Evolutionary conservation across 345 rosid genomes (phyloP).

Genomic region (Arabis alpina): DNA sequence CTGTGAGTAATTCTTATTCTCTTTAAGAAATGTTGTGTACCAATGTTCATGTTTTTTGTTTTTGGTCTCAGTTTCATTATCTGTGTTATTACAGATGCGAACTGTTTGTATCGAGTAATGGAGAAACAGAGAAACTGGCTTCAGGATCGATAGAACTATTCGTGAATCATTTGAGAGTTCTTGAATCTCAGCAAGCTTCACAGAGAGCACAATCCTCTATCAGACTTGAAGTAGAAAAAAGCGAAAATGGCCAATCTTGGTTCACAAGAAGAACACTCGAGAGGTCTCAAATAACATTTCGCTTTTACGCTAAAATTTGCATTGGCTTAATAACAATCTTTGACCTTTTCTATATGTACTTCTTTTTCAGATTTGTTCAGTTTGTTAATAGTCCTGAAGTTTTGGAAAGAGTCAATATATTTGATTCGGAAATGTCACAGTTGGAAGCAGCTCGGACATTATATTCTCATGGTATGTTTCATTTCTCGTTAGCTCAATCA

Average conservation of each 20-base stretch:
- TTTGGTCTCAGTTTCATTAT: constrained; percentile 3
- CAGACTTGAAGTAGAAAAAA: constrained; percentile 63
- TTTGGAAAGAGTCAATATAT: constrained; percentile 73
- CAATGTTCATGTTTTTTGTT: background rate
- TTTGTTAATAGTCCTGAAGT: constrained; percentile 88
- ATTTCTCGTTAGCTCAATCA: background rate
- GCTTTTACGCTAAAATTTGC: background rate
- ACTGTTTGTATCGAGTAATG: constrained; percentile 69
- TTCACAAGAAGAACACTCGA: constrained; percentile 94
- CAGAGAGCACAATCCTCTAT: constrained; percentile 51
- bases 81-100: constrained; percentile 52
- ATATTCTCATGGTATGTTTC: constrained; percentile 69
- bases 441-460: constrained; percentile 86
- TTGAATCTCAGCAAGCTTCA: constrained; percentile 65
- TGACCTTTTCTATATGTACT: constrained; percentile 1
- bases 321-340: constrained; percentile 16
- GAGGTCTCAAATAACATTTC: constrained; percentile 53
- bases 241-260: constrained; percentile 57
- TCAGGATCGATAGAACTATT: constrained; percentile 83
- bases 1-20: constrained; percentile 51
- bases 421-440: constrained; percentile 90
- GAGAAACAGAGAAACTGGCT: constrained; percentile 81
- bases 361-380: constrained; percentile 68
- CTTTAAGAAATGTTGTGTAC: background rate
- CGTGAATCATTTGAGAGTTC: constrained; percentile 72